These are phyloP conservation scores for Guillardia theta DNA, from an alignment of 78 protist genomes.

Conservation along the genomic window DNA sequence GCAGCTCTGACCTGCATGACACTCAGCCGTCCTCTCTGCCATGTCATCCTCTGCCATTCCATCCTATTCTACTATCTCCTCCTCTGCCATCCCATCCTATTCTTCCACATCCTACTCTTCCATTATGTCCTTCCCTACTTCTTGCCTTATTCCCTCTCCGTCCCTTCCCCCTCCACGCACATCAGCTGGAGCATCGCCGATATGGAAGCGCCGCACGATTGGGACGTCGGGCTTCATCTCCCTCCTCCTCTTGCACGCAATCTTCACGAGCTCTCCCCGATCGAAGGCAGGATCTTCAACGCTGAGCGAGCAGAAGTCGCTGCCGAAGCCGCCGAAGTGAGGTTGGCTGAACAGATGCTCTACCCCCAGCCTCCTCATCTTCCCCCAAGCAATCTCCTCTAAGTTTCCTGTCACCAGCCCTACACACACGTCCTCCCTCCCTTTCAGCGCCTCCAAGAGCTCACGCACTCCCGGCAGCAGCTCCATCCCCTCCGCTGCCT, in stretches of 20 bases:
- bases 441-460: no score
- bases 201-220: background rate
- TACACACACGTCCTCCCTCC: no score
- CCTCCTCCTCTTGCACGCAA: background rate
- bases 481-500: no score
- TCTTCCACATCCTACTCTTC: background rate
- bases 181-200: background rate
- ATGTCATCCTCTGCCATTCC: no score
- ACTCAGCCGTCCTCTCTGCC: no score
- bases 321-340: background rate
- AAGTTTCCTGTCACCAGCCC: no score
- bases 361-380: no score
- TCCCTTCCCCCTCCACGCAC: background rate
- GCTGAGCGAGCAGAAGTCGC: background rate
- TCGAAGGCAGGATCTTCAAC: background rate
- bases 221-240: background rate
- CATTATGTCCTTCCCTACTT: no score
- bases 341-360: background rate
- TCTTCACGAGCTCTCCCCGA: background rate
- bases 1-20: no score
- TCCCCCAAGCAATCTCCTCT: no score
- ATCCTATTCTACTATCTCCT: background rate
- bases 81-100: background rate
- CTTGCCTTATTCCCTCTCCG: background rate
- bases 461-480: no score